Conservation (phyloP, 805 yeast genomes). For the Pichia gijzeniarum region DNA sequence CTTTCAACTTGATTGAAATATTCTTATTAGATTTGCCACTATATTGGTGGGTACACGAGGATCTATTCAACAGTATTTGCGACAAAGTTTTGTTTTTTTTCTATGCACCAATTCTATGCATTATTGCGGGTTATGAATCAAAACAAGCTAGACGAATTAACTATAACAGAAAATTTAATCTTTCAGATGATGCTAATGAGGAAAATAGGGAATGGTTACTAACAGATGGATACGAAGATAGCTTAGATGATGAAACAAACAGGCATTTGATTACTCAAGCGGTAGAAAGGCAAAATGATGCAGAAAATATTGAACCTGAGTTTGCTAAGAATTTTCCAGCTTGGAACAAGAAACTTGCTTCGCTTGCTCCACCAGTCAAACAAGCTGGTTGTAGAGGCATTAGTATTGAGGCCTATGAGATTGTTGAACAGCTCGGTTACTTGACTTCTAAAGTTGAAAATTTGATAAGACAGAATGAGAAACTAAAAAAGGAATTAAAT, state of each 20-base stretch:
- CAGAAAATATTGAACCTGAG: constrained; percentile 64
- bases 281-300: constrained; percentile 47
- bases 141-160: constrained; percentile 60
- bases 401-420: constrained; percentile 56
- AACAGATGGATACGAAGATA: constrained; percentile 61
- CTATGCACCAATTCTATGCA: constrained; percentile 60
- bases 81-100: constrained; percentile 54
- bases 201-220: constrained; percentile 76
- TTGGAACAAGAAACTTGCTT: constrained; percentile 47
- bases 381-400: constrained; percentile 49
- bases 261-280: constrained; percentile 31
- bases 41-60: constrained; percentile 30
- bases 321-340: constrained; percentile 43
- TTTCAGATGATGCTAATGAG: constrained; percentile 77
- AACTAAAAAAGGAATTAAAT: constrained; percentile 13
- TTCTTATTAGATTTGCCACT: constrained; percentile 41
- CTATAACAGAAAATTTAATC: constrained; percentile 58
- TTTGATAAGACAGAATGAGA: constrained; percentile 28
- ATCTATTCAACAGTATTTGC: constrained; percentile 35
- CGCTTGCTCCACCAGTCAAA: constrained; percentile 52
- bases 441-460: constrained; percentile 35
- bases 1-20: constrained; percentile 69
- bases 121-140: constrained; percentile 60
- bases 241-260: constrained; percentile 20
- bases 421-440: constrained; percentile 46